Base-by-base conservation (phyloP, 495 filamentous ascomycete genomes). In the Hypoxylon lenormandii region DNA sequence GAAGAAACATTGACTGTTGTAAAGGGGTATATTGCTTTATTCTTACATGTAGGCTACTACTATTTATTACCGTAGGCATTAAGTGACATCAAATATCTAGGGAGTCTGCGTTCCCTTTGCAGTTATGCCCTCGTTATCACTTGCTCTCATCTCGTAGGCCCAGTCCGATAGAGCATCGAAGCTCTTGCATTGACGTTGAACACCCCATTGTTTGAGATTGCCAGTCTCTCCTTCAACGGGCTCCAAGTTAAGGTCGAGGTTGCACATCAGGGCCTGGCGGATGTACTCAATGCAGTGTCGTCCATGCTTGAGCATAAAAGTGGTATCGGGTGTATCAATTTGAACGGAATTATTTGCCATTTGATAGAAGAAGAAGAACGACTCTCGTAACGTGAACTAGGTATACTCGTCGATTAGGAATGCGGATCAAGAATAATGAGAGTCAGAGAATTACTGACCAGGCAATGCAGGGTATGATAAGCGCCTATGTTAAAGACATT, bases 71-170 rank as follows among this genome's bases (percentile, higher is more conserved):
- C n/a, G n/a, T n/a, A n/a, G n/a, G n/a, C n/a, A n/a, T n/a, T n/a
- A n/a, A n/a, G n/a, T n/a, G n/a, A n/a, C n/a, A n/a, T n/a, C n/a
- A n/a, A n/a, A n/a, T n/a, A n/a, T n/a, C n/a, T n/a, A n/a, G n/a
- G n/a, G n/a, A n/a, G n/a, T n/a, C n/a, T n/a, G n/a, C n/a, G n/a
- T n/a, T n/a, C n/a, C n/a, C n/a, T n/a, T n/a, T n/a, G n/a, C n/a
- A n/a, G 89, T 38, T 88, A 84, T 42, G 6, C 38, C 38, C 6
- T 10, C 8, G 38, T 15, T 10, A 15, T 42, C 38, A 13, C 38
- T 42, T n/a, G 38, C 6, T 42, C 38, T 42, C 38, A 42, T 42
- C n/a, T 42, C 13, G n/a, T 13, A 13, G 4, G 38, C 38, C 38
- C 38, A 42, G 6, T 42, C 38, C 38, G 38, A 42, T 13, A 42